These are phyloP conservation scores for Russula ochroleuca DNA, from an alignment of 768 basidiomycete genomes.

Conservation along the genomic window DNA sequence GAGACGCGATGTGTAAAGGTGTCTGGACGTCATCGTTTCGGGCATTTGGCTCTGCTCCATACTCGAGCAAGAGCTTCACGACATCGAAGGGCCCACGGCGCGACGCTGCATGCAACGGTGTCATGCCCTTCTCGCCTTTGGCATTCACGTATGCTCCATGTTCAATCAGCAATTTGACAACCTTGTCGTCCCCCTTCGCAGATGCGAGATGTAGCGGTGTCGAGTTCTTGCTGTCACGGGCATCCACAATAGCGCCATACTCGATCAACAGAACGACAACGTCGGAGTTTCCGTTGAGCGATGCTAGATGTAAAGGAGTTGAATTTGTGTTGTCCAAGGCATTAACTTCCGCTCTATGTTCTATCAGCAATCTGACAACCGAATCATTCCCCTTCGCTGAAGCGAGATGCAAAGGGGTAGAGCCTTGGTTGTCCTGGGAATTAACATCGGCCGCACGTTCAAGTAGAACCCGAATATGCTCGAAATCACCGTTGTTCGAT, in stretches of 20 bases:
- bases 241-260: too few species aligned
- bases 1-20: too few species aligned
- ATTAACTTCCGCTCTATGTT: background rate
- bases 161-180: background rate
- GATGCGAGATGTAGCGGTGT: background rate
- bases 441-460: background rate
- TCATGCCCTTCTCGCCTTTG: background rate
- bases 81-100: too few species aligned
- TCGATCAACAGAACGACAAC: too few species aligned
- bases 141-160: background rate
- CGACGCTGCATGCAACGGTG: background rate
- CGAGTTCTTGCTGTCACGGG: background rate
- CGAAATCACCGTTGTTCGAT: background rate
- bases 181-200: too few species aligned
- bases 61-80: too few species aligned
- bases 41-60: too few species aligned
- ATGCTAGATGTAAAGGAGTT: too few species aligned
- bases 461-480: background rate
- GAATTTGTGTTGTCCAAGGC: too few species aligned
- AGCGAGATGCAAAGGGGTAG: background rate
- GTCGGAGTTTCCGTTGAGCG: too few species aligned
- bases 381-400: background rate
- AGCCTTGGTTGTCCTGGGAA: background rate
- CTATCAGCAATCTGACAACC: background rate
- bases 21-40: background rate